These are phyloP conservation scores for Lentithecium fluviatile DNA, from an alignment of 495 filamentous ascomycete genomes.

Conservation along the genomic window DNA sequence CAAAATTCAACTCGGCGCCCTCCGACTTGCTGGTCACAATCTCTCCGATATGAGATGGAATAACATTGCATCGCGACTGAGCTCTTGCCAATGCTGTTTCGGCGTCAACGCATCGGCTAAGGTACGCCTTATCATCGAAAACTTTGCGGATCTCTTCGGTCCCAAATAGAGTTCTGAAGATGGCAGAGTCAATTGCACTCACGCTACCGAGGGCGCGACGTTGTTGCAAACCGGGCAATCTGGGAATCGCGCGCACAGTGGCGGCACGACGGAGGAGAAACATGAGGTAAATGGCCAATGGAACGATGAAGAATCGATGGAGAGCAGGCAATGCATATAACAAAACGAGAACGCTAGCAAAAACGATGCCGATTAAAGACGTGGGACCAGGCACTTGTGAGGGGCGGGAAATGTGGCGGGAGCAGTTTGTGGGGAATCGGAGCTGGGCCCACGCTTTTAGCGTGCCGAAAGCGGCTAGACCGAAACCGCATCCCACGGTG, in stretches of 20 bases:
- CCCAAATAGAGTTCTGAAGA: conserved; percentile 53
- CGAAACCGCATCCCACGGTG: background rate
- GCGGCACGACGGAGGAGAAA: conserved; percentile 26
- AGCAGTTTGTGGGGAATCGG: conserved; percentile 20
- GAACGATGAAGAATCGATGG: conserved; percentile 4
- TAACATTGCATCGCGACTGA: conserved; percentile 48
- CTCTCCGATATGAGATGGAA: conserved; percentile 47
- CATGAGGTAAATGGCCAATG: conserved; percentile 25
- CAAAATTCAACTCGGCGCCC: conserved; percentile 43
- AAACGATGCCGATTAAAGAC: background rate
- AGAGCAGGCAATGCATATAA: background rate
- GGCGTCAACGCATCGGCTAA: conserved; percentile 51
- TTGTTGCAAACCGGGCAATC: conserved; percentile 8
- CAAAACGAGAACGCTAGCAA: conserved; percentile 4
- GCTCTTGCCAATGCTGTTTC: conserved; percentile 53
- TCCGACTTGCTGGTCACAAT: conserved; percentile 44
- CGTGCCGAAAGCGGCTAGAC: conserved; percentile 2
- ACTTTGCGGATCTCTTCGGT: conserved; percentile 54
- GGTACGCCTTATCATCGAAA: conserved; percentile 53
- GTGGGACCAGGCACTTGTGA: background rate
- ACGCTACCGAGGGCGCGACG: conserved; percentile 40
- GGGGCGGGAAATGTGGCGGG: conserved; percentile 21
- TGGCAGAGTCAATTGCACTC: conserved; percentile 52
- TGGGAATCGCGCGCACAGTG: conserved; percentile 2
- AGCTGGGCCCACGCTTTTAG: background rate